A percentile compares a stretch with the other conserved stretches of the same genome.
phyloP scores from a whole-genome alignment of 108 stramenopile species.

The Nitzschia sp. region DNA sequence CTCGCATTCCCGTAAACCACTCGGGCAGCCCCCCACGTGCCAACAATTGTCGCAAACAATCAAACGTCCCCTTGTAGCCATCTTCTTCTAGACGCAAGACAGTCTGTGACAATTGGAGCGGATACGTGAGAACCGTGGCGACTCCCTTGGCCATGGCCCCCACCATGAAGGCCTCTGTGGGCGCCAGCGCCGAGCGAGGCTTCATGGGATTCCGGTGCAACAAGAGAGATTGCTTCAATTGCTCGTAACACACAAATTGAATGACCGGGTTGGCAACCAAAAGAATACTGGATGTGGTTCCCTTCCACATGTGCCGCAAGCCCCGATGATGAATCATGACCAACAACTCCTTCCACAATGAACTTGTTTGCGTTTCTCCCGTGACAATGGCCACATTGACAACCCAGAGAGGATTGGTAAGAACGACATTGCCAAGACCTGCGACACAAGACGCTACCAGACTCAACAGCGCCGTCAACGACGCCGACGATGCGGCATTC shows the following conservation, averaged over 20 bases:
- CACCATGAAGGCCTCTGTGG: slow-evolving; percentile 78
- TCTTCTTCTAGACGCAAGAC: slow-evolving; percentile 32
- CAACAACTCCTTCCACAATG: slow-evolving; percentile 42
- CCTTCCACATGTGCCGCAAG: slow-evolving; percentile 58
- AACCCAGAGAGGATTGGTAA: slow-evolving; percentile 87
- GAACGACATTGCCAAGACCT: slow-evolving; percentile 69
- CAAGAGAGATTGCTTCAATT: slow-evolving; percentile 47
- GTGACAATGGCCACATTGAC: slow-evolving; percentile 71
- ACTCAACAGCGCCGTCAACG: slow-evolving; percentile 36
- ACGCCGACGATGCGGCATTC: slow-evolving; percentile 1
- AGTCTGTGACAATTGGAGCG: slow-evolving; percentile 71
- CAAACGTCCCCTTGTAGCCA: slow-evolving; percentile 62
- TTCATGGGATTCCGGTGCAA: not conserved
- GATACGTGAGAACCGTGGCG: slow-evolving; percentile 91
- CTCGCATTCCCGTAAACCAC: slow-evolving; percentile 85
- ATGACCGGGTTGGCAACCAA: slow-evolving; percentile 94
- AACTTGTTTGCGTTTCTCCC: slow-evolving; percentile 32
- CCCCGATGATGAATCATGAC: slow-evolving; percentile 48
- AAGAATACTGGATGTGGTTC: slow-evolving; percentile 77
- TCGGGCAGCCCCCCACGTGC: slow-evolving; percentile 52
- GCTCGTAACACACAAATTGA: slow-evolving; percentile 89
- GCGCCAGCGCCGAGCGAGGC: slow-evolving; percentile 30
- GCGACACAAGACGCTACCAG: slow-evolving; percentile 64
- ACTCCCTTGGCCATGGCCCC: slow-evolving; percentile 88
- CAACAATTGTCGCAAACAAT: slow-evolving; percentile 70